These are phyloP conservation scores for Lactarius vividus DNA, from an alignment of 768 basidiomycete genomes.

Conservation along the genomic window DNA sequence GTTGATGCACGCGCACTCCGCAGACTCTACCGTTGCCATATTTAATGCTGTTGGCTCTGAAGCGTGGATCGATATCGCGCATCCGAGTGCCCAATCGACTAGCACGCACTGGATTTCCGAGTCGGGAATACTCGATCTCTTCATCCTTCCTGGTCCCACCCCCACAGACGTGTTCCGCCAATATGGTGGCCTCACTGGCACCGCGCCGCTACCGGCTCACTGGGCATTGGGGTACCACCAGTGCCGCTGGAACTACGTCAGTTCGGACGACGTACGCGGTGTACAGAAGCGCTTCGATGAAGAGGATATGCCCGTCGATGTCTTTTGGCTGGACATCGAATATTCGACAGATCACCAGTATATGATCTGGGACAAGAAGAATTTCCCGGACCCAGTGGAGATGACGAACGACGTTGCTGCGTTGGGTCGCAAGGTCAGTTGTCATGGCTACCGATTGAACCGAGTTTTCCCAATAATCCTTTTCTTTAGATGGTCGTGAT, in stretches of 20 bases:
- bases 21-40: constrained; percentile 83
- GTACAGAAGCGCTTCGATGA: constrained; percentile 91
- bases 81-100: constrained; percentile 62
- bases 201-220: constrained; percentile 81
- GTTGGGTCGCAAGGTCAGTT: constrained; percentile 73
- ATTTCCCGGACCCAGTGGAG: constrained; percentile 90
- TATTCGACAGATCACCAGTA: constrained; percentile 93
- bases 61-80: constrained; percentile 90
- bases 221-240: constrained; percentile 96
- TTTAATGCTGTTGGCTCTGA: constrained; percentile 89
- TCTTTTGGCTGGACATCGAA: constrained; percentile 97
- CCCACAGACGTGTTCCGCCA: constrained; percentile 80
- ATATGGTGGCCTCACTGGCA: constrained; percentile 82
- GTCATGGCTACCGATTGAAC: not conserved
- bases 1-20: constrained; percentile 88
- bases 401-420: constrained; percentile 91
- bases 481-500: constrained; percentile 91
- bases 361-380: constrained; percentile 93
- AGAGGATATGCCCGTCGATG: constrained; percentile 92
- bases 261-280: constrained; percentile 78
- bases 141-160: constrained; percentile 90
- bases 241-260: constrained; percentile 97
- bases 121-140: constrained; percentile 92
- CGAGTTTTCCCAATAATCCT: constrained; percentile 14
- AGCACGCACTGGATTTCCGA: constrained; percentile 98